Evolutionary conservation across 768 basidiomycete genomes (phyloP).

Genomic region (Tylopilus rubrobrunneus): DNA sequence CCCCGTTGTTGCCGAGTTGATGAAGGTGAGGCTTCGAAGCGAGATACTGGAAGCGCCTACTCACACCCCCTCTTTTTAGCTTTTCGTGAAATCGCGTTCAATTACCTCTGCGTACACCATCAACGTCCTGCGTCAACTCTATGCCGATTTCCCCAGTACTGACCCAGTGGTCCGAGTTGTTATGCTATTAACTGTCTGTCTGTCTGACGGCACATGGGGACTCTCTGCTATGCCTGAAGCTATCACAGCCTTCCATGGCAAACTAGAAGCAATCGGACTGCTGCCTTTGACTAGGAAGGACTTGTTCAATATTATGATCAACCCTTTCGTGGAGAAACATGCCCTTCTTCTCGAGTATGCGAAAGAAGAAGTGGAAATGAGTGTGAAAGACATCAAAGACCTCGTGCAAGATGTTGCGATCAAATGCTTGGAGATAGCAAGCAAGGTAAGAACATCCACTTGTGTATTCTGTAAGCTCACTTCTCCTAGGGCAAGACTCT

Average conservation of each 20-base stretch:
- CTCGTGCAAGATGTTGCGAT: conserved; percentile 59
- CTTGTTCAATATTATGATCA: conserved; percentile 58
- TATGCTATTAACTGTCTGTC: conserved; percentile 68
- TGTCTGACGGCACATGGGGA: conserved; percentile 29
- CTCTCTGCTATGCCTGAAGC: conserved; percentile 28
- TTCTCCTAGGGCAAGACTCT: conserved; percentile 60
- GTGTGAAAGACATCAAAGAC: conserved; percentile 36
- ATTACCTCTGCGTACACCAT: conserved; percentile 48
- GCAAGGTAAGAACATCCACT: conserved; percentile 33
- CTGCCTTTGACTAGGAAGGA: conserved; percentile 56
- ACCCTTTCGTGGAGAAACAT: conserved; percentile 66
- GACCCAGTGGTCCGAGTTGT: conserved; percentile 63
- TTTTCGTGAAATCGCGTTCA: conserved; percentile 67
- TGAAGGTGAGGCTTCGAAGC: conserved; percentile 46
- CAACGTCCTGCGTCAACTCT: conserved; percentile 57
- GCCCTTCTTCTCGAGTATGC: conserved; percentile 50
- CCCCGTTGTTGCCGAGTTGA: conserved; percentile 57
- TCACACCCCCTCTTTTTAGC: conserved; percentile 37
- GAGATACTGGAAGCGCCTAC: neutral
- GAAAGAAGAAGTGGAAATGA: conserved; percentile 40
- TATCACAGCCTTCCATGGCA: conserved; percentile 37
- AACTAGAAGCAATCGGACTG: conserved; percentile 54
- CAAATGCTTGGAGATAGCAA: conserved; percentile 57
- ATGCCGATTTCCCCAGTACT: conserved; percentile 60
- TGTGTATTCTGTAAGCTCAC: conserved; percentile 8